Conservation (phyloP, 306 rosid genomes). For the Oxytropis ochrocephala region DNA sequence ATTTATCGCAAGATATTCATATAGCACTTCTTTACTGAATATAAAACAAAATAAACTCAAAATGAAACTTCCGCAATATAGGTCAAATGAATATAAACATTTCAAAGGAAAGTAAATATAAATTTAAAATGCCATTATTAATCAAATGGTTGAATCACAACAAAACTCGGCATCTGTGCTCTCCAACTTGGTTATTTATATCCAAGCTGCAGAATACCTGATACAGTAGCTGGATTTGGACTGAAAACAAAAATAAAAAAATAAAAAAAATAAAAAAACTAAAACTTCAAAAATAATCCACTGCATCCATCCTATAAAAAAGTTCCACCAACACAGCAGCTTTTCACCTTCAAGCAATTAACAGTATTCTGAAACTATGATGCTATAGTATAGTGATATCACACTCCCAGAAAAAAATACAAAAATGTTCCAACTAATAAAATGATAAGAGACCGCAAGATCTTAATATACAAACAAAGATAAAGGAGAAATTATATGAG, state of each 20-base stretch:
- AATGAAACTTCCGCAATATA: background rate
- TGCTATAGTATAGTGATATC: background rate
- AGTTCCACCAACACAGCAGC: background rate
- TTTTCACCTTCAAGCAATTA: background rate
- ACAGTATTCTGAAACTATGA: background rate
- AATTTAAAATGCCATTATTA: background rate
- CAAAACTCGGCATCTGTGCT: background rate
- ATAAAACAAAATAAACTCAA: background rate
- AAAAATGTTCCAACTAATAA: background rate
- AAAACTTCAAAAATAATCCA: background rate
- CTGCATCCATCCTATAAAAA: background rate
- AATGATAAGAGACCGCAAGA: background rate
- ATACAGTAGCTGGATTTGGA: background rate
- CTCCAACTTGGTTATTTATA: background rate
- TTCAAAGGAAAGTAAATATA: background rate
- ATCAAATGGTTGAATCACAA: background rate
- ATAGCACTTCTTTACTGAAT: background rate
- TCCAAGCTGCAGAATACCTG: background rate
- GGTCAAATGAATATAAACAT: background rate
- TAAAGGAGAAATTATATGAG: background rate
- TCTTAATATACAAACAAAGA: background rate
- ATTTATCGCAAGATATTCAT: constrained; percentile 1
- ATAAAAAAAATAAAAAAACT: background rate
- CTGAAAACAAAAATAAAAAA: background rate
- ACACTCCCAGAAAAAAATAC: background rate